phyloP scores from a whole-genome alignment of 1,284 basidiomycete species.

The Rhizoctonia solani region DNA sequence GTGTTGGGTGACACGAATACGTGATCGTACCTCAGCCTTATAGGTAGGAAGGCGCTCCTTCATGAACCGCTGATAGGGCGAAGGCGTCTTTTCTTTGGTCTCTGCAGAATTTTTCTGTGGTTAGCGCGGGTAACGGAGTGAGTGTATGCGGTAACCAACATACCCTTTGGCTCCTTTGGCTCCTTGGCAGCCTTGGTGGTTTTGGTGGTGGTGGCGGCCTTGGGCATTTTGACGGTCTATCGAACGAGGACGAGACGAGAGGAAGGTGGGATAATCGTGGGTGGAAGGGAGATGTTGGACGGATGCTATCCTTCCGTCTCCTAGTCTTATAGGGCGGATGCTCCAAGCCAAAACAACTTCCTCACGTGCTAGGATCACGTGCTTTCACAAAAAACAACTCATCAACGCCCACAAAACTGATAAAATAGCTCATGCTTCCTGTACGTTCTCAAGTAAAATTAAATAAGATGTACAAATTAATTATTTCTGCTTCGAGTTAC shows the following conservation, averaged over 20 bases:
- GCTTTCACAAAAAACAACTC: background rate
- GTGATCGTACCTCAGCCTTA: conserved; percentile 25
- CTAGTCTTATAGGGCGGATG: conserved; percentile 22
- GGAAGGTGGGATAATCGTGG: conserved; percentile 21
- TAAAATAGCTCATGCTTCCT: background rate
- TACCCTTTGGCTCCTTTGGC: conserved; percentile 28
- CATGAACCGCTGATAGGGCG: conserved; percentile 30
- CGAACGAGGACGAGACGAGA: background rate
- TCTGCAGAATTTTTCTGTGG: background rate
- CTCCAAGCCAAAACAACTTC: conserved; percentile 5
- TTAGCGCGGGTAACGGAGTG: background rate
- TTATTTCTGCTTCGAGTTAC: background rate
- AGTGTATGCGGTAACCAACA: conserved; percentile 23
- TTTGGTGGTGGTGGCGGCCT: conserved; percentile 31
- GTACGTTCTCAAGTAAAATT: background rate
- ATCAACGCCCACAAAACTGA: background rate
- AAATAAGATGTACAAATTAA: background rate
- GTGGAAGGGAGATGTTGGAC: conserved; percentile 2
- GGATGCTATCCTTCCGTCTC: background rate
- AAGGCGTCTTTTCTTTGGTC: conserved; percentile 27
- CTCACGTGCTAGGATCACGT: conserved; percentile 20
- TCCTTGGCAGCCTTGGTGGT: conserved; percentile 26
- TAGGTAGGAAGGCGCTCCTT: conserved; percentile 26
- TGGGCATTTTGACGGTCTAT: conserved; percentile 9
- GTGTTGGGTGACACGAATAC: background rate